Evolutionary conservation across 2,329 filamentous ascomycete species (phyloP).

Genomic region (Arthrocladium fulminans): DNA sequence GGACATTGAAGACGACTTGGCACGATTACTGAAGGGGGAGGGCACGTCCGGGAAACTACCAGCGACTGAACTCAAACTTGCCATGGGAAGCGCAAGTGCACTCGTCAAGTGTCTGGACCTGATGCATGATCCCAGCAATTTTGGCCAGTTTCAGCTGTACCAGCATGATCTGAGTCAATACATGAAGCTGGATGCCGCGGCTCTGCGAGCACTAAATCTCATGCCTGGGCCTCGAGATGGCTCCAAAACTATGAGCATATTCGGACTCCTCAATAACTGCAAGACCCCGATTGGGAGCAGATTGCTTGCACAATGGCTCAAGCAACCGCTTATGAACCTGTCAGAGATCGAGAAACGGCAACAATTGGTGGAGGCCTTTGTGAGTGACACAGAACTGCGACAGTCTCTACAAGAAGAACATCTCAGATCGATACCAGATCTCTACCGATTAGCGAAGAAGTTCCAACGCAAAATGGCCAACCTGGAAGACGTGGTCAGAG

Average conservation of each 20-base stretch:
- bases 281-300: conserved; percentile 91
- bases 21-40: conserved; percentile 79
- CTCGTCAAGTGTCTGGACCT: conserved; percentile 90
- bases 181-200: conserved; percentile 96
- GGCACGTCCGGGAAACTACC: conserved; percentile 66
- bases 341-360: conserved; percentile 83
- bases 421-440: conserved; percentile 80
- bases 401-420: conserved; percentile 98
- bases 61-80: conserved; percentile 85
- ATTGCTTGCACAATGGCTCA: conserved; percentile 88
- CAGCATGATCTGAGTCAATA: conserved; percentile 95
- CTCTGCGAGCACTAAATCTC: conserved; percentile 85
- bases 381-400: conserved; percentile 80
- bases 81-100: conserved; percentile 89
- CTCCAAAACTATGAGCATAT: conserved; percentile 95
- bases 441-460: conserved; percentile 86
- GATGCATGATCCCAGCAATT: conserved; percentile 85
- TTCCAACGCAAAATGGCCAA: conserved; percentile 89
- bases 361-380: conserved; percentile 90
- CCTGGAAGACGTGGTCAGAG: conserved; percentile 87
- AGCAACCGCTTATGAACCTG: conserved; percentile 90
- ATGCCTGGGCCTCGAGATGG: conserved; percentile 95
- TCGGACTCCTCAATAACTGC: conserved; percentile 90
- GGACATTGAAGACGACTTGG: conserved; percentile 92
- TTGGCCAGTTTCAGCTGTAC: conserved; percentile 93